Evolutionary conservation across 306 rosid genomes (phyloP).

Genomic region (Glycyrrhiza uralensis): DNA sequence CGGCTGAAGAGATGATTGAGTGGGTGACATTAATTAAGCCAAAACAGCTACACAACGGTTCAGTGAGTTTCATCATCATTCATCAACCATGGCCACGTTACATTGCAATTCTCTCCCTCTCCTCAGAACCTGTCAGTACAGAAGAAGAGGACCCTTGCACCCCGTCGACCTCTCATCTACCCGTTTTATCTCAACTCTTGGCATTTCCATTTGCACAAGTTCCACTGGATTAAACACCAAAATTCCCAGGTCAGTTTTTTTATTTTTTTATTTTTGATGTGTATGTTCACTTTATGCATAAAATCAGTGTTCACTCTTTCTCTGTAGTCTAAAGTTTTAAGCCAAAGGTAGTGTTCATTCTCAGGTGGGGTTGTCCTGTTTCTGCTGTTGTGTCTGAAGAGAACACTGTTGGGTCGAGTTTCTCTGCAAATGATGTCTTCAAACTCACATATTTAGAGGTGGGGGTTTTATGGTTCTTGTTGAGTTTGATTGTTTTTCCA

Average conservation of each 20-base stretch:
- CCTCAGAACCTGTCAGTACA: conserved; percentile 28
- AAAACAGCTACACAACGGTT: neutral
- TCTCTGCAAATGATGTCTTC: conserved; percentile 50
- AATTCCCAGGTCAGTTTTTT: conserved; percentile 41
- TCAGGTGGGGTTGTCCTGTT: conserved; percentile 43
- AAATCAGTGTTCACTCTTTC: neutral
- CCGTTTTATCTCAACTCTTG: conserved; percentile 17
- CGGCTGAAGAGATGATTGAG: too few species aligned
- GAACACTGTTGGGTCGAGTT: conserved; percentile 47
- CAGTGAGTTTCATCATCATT: neutral
- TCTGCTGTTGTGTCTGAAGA: conserved; percentile 69
- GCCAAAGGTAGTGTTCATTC: neutral
- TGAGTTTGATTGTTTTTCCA: conserved; percentile 12
- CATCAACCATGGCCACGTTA: conserved; percentile 49
- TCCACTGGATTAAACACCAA: conserved; percentile 36
- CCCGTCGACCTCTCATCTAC: conserved; percentile 26
- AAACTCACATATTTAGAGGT: conserved; percentile 87
- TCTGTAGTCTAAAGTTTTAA: neutral
- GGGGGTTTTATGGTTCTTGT: conserved; percentile 30
- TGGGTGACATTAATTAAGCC: neutral
- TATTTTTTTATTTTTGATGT: conserved; percentile 7
- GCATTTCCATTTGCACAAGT: conserved; percentile 15
- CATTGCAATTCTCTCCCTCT: conserved; percentile 44
- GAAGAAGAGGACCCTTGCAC: conserved; percentile 1
- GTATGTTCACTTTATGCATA: neutral